phyloP scores from a whole-genome alignment of 2,329 filamentous ascomycete genomes.

The Cucurbitaria berberidis region DNA sequence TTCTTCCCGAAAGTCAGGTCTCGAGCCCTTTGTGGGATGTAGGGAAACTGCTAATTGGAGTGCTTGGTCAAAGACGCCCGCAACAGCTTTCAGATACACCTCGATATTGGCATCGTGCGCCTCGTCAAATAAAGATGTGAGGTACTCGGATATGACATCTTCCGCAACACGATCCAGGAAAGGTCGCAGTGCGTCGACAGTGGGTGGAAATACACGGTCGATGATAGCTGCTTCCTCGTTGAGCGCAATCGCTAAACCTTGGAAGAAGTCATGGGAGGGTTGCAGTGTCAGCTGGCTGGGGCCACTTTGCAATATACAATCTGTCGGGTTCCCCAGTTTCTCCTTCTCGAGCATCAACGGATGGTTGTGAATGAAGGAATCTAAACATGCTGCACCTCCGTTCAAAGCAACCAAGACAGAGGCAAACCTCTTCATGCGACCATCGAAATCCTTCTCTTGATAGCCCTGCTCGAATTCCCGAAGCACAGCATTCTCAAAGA shows the following conservation, averaged over 20 bases:
- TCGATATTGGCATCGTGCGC: slow-evolving; percentile 76
- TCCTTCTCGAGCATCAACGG: slow-evolving; percentile 78
- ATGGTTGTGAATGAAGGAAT: slow-evolving; percentile 88
- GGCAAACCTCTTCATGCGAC: slow-evolving; percentile 86
- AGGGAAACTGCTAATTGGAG: slow-evolving; percentile 77
- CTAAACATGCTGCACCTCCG: slow-evolving; percentile 76
- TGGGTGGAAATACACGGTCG: slow-evolving; percentile 77
- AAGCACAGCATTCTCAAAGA: slow-evolving; percentile 90
- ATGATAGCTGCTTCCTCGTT: slow-evolving; percentile 85
- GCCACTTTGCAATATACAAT: slow-evolving; percentile 75
- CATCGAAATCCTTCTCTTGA: slow-evolving; percentile 85
- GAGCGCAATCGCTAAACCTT: slow-evolving; percentile 72
- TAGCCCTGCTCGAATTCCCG: slow-evolving; percentile 94
- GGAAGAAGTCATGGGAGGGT: slow-evolving; percentile 83
- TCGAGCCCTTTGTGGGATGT: slow-evolving; percentile 68
- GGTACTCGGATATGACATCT: slow-evolving; percentile 82
- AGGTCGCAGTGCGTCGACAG: slow-evolving; percentile 72
- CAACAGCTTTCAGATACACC: slow-evolving; percentile 83
- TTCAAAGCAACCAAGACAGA: slow-evolving; percentile 83
- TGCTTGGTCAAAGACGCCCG: slow-evolving; percentile 86
- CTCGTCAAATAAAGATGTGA: slow-evolving; percentile 85
- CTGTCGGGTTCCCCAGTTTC: slow-evolving; percentile 73
- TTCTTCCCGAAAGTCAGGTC: slow-evolving; percentile 66
- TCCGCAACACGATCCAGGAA: slow-evolving; percentile 84
- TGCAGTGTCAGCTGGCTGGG: slow-evolving; percentile 74